Evolutionary conservation across 2,329 filamentous ascomycete species (phyloP).

Genomic region (Bisporella sp.): DNA sequence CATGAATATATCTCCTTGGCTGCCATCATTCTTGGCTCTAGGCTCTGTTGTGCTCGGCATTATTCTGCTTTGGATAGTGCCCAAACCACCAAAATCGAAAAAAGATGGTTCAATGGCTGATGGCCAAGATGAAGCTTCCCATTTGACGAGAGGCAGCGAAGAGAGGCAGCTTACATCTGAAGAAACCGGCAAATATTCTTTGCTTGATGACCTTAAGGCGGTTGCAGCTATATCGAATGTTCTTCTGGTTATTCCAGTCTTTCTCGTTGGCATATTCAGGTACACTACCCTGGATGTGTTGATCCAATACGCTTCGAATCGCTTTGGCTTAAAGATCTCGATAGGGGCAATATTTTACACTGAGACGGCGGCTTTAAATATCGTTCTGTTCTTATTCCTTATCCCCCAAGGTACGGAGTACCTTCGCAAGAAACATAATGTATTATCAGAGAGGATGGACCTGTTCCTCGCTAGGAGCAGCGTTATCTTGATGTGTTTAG

Average conservation of each 20-base stretch:
- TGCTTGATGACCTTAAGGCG: slow-evolving; percentile 5
- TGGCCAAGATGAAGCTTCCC: background rate
- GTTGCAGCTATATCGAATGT: slow-evolving; percentile 15
- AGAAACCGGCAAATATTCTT: background rate
- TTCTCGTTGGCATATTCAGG: slow-evolving; percentile 24
- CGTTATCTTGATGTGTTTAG: slow-evolving; percentile 18
- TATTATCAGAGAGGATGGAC: slow-evolving; percentile 18
- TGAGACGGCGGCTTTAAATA: slow-evolving; percentile 24
- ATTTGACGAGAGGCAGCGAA: background rate
- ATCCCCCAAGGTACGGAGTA: slow-evolving; percentile 16
- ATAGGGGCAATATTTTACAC: slow-evolving; percentile 25
- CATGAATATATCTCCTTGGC: slow-evolving; percentile 25
- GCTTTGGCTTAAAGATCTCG: slow-evolving; percentile 21
- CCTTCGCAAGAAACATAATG: slow-evolving; percentile 12
- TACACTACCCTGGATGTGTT: slow-evolving; percentile 24
- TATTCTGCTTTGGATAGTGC: slow-evolving; percentile 17
- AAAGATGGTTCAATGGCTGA: background rate
- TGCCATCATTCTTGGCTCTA: slow-evolving; percentile 21
- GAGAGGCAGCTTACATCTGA: background rate
- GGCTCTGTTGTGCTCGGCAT: slow-evolving; percentile 16
- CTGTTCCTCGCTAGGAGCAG: slow-evolving; percentile 19
- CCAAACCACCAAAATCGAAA: slow-evolving; percentile 5
- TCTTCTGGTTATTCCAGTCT: slow-evolving; percentile 20
- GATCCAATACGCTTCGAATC: slow-evolving; percentile 26
- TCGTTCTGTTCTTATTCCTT: slow-evolving; percentile 22